Base-by-base conservation (phyloP, 805 yeast genomes). In the Lipomyces mesembrius region DNA sequence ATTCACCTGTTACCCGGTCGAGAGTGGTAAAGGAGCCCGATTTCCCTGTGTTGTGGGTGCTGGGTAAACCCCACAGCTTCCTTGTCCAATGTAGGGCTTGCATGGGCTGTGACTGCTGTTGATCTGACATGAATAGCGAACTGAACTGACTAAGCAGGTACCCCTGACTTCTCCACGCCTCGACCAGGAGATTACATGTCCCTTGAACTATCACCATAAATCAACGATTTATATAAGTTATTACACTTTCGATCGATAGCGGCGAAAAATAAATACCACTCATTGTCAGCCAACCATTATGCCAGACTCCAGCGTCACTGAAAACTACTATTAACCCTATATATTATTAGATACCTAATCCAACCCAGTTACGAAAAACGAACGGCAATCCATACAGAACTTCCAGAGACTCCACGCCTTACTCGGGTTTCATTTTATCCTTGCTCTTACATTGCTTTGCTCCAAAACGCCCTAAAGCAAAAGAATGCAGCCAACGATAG, bases 401-500 rank as follows among this genome's bases (percentile, higher is more conserved):
- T n/a, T n/a, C 20, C 20, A 17, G 49, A 11, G 22, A n/a, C 32
- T 29, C 6, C 39, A 12, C 12, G 4, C 49, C 9, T 43, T 43
- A 17, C 22, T n/a, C 17, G 12, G 22, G 8, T 43, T 43, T 43
- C 49, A n/a, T 17, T 17, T 43, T n/a, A 8, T 17, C 49, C 22
- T 43, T 43, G 22, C 49, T 17, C 49, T 43, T 17, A 43, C 17
- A 17, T 12, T 37, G 43, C 17, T 43, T 43, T 43, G 49, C 20
- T 43, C 49, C 22, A 43, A 43, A 43, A 43, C 49, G 49, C 9
- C 49, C 49, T 43, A 43, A 43, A 43, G 14, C 49, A 43, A n/a
- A 43, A 43, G 49, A 43, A 43, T 43, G 49, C 49, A 43, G 49
- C 49, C 49, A 43, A 43, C 49, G 49, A 17, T 8, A 17, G 49